Evolutionary conservation across 495 filamentous ascomycete species (phyloP), one percentile per base, ranked within the genome.

Genomic region (Aspergillus hancockii): DNA sequence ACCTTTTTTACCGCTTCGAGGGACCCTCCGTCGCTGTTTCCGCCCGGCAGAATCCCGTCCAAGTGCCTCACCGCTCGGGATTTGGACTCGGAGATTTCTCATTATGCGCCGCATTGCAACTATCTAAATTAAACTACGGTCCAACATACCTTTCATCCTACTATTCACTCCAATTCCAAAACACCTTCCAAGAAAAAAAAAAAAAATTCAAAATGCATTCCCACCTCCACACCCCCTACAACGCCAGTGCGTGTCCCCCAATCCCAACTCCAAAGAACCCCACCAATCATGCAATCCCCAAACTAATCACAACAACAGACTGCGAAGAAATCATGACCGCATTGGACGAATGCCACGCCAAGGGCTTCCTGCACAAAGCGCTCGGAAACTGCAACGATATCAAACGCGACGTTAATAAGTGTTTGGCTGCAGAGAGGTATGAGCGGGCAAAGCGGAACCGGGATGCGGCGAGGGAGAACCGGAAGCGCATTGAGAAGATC

Each of bases 311-410:
- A 58, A 21, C 25, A 47, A 31, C 22, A 98, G 95, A 86, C 60
- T 98, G 94, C 82, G 90, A 92, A 74, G 92, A 92, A 62, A 83
- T 98, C 65, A 97, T 97, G 89, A 84, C 75, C 19, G 88, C 90
- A 51, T 89, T 98, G 58, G 94, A 98, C 55, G 92, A 96, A 79
- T 98, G 94, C 77, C 94, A 98, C 71, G 92, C 91, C 13, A 82
- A 83, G 41, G 93, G 93, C 28, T 98, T 98, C 78, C 69, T 98
- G 9, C 90, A 87, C 81, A 96, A 94, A 71, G 83, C 88, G 2
- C 74, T 90, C 43, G 94, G 94, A 45, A 91, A 88, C 80, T 98
- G 94, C 86, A 98, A 90, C 67, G 82, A 87, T 32, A 84, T 87
- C 50, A 98, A 98, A 73, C 74, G 79, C 28, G 76, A 90, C 23